Base-by-base conservation (phyloP, 2,329 filamentous ascomycete species). In the Mycosphaerelloides madeirae region DNA sequence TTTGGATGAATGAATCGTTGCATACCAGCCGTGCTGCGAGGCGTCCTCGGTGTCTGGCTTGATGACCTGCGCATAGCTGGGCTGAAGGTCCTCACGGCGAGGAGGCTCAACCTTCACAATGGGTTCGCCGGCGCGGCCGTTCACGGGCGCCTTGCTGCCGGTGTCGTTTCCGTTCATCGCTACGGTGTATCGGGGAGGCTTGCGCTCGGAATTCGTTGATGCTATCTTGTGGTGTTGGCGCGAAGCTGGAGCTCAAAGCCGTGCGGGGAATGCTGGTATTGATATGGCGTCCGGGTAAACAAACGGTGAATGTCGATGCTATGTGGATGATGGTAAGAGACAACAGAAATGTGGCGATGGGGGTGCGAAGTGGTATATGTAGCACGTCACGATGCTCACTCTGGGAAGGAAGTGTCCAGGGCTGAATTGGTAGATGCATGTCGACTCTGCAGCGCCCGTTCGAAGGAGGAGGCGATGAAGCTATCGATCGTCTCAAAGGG, bases 1-100 rank as follows among this genome's bases (percentile, higher is more conserved):
- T n/a, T n/a, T n/a, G n/a, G n/a, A n/a, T n/a, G n/a, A n/a, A n/a
- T n/a, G n/a, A n/a, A 18, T 43, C n/a, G n/a, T n/a, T n/a, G n/a
- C n/a, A n/a, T n/a, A 98, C 89, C 89, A 96, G 62, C 87, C 86
- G 65, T 90, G 81, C 39, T 80, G 77, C 52, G 79, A 79, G 25
- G 79, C 79, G 54, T 93, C 83, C 41, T 80, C 77, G 36, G 54
- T 58, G 45, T 80, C 77, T 20, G 78, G 74, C 55, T 78, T 74
- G 53, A 86, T 75, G 37, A 74, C 71, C 51, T 81, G 76, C 6
- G 87, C 88, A 44, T 63, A 63, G 3, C 79, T 86, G 45, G 82
- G 82, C 70, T 95, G 89, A 9, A 97, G 76, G 62, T 96, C 91
- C 56, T 89, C 86, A 58, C 83, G 77, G 48, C 81, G 80, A 13